Base-by-base conservation (phyloP, 1,139 yeast genomes). In the Candida anutae region DNA sequence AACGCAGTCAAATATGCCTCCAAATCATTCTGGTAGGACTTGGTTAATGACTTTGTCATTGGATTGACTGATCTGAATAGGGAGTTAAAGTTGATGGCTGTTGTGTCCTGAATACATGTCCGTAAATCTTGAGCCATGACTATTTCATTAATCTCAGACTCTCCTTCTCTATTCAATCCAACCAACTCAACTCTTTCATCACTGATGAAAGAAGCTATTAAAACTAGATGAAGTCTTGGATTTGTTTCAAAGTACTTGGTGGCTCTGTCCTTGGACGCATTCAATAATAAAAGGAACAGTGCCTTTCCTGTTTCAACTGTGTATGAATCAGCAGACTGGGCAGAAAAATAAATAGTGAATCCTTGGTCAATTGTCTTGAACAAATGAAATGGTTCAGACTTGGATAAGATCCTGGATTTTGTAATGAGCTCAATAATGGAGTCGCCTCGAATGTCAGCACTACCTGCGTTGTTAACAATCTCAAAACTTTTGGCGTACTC, bases 351-450 rank as follows among this genome's bases (percentile, higher is more conserved):
- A 1, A 80, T 46, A 5, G 68, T 61, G 15, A 75, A 48, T n/a
- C 62, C 63, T 3, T 44, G 30, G 26, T 61, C 57, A 6, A 45
- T 40, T 3, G 47, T 53, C 40, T 70, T 75, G 59, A 88, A 88
- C 19, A 88, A 57, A 56, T 88, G 96, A 53, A 88, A 85, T 3
- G 95, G 88, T 29, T 85, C 82, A 3, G 77, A 69, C 45, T 88
- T 88, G 47, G 77, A 75, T 32, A 87, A 58, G 19, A 88, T 75
- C 39, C 74, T 77, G 0, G 95, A 87, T 48, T 87, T 87, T 34
- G 81, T 75, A 5, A 84, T 53, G 24, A 81, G 56, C 28, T 77
- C 81, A 15, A 82, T 70, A 16, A 87, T 69, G 28, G 69, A 63
- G 10, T 62, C 43, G 17, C 48, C 27, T 24, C 31, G 17, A 21